Percentiles rank a stretch among this genome's conserved stretches.
Evolutionary conservation across 2,329 filamentous ascomycete species (phyloP).

Genomic region (Thelonectria blattea): DNA sequence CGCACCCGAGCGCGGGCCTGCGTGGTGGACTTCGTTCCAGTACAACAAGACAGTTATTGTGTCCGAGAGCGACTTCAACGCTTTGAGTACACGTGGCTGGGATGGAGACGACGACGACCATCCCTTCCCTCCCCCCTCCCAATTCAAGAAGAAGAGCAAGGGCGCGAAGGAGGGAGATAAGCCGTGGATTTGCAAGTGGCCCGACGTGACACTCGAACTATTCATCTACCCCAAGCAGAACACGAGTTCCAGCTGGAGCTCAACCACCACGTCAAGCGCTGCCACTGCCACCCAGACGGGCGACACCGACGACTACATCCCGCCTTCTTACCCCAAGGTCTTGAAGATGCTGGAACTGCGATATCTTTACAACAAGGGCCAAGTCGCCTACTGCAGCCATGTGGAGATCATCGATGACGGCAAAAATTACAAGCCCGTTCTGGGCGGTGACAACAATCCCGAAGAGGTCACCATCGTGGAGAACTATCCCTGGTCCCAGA

Average conservation of each 20-base stretch:
- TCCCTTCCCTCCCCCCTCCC: conserved; percentile 33
- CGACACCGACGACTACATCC: background rate
- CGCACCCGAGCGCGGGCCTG: conserved; percentile 56
- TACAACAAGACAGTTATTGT: conserved; percentile 66
- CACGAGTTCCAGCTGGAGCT: conserved; percentile 42
- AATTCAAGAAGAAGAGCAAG: conserved; percentile 27
- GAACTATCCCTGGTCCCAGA: conserved; percentile 16
- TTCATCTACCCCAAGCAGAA: conserved; percentile 64
- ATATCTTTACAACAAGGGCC: conserved; percentile 40
- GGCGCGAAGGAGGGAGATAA: conserved; percentile 54
- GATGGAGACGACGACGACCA: conserved; percentile 23
- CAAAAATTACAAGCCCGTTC: conserved; percentile 43
- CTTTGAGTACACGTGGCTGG: conserved; percentile 39
- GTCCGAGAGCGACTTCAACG: conserved; percentile 48
- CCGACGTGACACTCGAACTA: conserved; percentile 59
- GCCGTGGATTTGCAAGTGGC: conserved; percentile 66
- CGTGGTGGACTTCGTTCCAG: conserved; percentile 58
- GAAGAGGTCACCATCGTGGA: conserved; percentile 55
- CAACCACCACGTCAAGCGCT: conserved; percentile 25
- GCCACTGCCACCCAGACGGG: conserved; percentile 20
- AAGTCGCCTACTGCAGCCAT: conserved; percentile 54
- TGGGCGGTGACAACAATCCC: conserved; percentile 46
- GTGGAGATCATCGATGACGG: conserved; percentile 52
- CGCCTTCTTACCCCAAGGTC: conserved; percentile 54
- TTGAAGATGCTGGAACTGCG: conserved; percentile 64